Evolutionary conservation across 1,284 basidiomycete species (phyloP), one percentile per base, ranked within the genome.

Genomic region (Laetiporus sulphureus): DNA sequence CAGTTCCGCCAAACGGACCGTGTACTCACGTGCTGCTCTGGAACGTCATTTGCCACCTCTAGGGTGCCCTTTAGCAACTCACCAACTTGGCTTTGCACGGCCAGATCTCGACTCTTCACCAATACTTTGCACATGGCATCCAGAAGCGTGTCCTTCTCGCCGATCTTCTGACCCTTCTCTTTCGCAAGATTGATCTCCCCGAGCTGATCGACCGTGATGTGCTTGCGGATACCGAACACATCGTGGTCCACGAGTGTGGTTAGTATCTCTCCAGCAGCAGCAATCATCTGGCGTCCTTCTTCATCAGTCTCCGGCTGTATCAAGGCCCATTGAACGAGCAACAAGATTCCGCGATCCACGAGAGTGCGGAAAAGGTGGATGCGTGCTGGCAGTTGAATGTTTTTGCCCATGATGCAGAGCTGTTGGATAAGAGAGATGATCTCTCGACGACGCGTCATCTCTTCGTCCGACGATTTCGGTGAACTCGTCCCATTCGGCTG

Each of bases 371-470:
- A 98, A n/a, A 99, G 79, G 4, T 77, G 69, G 58, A 96, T 75
- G 24, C 96, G 83, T 15, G 84, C 77, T 4, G 87, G 83, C 5
- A 97, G 72, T 61, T 98, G 95, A 11, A 98, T 83, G 57, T 92
- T 92, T 73, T 98, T 99, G 50, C 91, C 93, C 87, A 98, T 96
- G 33, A 84, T 72, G 57, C 91, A 91, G 6, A 99, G 77, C 54
- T 97, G 92, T 55, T 97, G 93, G 31, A 99, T 70, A 51, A 99
- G 85, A 34, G 85, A 66, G 27, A 96, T 78, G 18, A 91, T 82
- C 55, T 93, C 86, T 32, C 75, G 72, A 40, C 80, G 75, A 30
- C 52, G 50, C 15, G 65, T 61, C 42, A 79, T 62, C 41, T 79
- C 76, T 19, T 64, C 63, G 46, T 71, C 69, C 12, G 69, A 62